Evolutionary conservation across 345 rosid species (phyloP).

Genomic region (Citropsis articulata): DNA sequence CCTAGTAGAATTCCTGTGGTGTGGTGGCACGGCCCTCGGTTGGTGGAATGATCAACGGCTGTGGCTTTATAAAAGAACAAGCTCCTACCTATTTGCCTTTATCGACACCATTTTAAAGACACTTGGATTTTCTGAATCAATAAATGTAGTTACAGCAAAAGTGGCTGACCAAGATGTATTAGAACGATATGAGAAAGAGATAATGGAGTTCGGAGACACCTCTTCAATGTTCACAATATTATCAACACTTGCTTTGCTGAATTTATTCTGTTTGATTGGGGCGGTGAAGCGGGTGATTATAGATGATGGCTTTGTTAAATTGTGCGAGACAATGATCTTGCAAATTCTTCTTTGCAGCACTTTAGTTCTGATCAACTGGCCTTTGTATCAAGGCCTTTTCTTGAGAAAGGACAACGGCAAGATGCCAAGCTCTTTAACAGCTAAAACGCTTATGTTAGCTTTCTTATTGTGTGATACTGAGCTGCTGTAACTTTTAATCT

Average conservation of each 20-base stretch:
- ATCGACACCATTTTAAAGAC: conserved; percentile 12
- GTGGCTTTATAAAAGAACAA: conserved; percentile 28
- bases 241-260: conserved; percentile 31
- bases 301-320: background rate
- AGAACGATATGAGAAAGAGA: conserved; percentile 28
- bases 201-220: conserved; percentile 31
- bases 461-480: too few relatives aligned
- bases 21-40: conserved; percentile 24
- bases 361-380: conserved; percentile 25
- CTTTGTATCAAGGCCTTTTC: conserved; percentile 62
- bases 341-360: conserved; percentile 35
- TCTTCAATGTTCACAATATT: conserved; percentile 25
- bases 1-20: conserved; percentile 21
- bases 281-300: background rate
- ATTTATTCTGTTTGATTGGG: conserved; percentile 10
- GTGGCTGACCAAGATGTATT: conserved; percentile 18
- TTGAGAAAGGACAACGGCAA: conserved; percentile 63
- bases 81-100: conserved; percentile 31
- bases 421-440: conserved; percentile 46
- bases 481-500: accelerated
- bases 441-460: conserved; percentile 35
- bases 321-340: conserved; percentile 25
- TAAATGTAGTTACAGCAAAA: conserved; percentile 26
- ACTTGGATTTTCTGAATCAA: conserved; percentile 25
- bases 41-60: conserved; percentile 51